A percentile compares a stretch with the other conserved stretches of the same genome.
These are phyloP conservation scores for Suillus alpinus DNA, from an alignment of 768 basidiomycete genomes.

Conservation along the genomic window DNA sequence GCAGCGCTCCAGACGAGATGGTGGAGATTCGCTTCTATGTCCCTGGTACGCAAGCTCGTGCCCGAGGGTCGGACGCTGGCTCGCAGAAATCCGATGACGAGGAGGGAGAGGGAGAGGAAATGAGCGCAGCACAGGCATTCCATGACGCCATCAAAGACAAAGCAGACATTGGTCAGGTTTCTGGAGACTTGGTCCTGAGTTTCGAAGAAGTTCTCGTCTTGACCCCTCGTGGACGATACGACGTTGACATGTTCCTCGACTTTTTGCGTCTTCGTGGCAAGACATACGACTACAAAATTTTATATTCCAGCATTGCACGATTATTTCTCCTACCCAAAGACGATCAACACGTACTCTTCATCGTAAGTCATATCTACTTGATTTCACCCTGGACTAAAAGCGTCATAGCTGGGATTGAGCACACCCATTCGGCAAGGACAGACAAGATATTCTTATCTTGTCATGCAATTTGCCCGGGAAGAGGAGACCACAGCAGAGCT, in stretches of 20 bases:
- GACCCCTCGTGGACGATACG: constrained; percentile 95
- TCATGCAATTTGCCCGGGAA: constrained; percentile 97
- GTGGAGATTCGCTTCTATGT: constrained; percentile 96
- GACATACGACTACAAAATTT: constrained; percentile 98
- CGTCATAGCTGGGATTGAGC: constrained; percentile 77
- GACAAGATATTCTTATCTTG: constrained; percentile 95
- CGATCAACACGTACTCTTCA: constrained; percentile 92
- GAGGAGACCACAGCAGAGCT: constrained; percentile 96
- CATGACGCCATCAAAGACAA: constrained; percentile 95
- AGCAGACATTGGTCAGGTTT: constrained; percentile 89
- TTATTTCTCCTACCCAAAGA: constrained; percentile 96
- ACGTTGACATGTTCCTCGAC: constrained; percentile 96
- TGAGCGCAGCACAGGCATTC: constrained; percentile 93
- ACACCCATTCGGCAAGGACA: constrained; percentile 97
- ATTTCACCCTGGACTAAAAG: constrained; percentile 4
- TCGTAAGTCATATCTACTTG: constrained; percentile 52
- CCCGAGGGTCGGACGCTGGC: constrained; percentile 66
- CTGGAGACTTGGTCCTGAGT: constrained; percentile 88
- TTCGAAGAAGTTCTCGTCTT: constrained; percentile 94
- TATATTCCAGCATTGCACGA: constrained; percentile 81
- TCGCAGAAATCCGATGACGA: constrained; percentile 74
- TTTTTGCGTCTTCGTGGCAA: constrained; percentile 96
- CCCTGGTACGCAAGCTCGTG: constrained; percentile 71
- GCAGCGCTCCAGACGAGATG: constrained; percentile 71
- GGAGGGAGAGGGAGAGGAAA: constrained; percentile 58